Base-by-base conservation (phyloP, 805 yeast species). In the Naumovozyma dairenensis region DNA sequence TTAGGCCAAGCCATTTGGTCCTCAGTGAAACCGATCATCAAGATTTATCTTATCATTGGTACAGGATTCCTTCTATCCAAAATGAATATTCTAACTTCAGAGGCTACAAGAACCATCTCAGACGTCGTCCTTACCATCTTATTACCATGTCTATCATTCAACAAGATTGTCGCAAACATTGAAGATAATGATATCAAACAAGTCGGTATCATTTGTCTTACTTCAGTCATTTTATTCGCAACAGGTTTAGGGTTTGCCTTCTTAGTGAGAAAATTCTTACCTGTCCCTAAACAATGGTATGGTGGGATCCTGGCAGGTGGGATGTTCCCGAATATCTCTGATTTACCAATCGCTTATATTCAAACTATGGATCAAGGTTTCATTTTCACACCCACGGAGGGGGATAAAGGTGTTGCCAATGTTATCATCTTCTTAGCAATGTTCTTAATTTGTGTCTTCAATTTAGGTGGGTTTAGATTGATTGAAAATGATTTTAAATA, bases 381-480 rank as follows among this genome's bases (percentile, higher is more conserved):
- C 1, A 61, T 69, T 5, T 77, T 86, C 46, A 62, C 77, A 0
- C 47, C 63, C 12, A 69, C 57, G 4, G 75, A 81, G 40, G 84
- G 83, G 24, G 67, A 73, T 34, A 69, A 71, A 45, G 96, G 96
- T 17, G 79, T 80, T 17, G 92, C 96, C 1, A 83, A 80, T 56
- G 79, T 82, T 15, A 79, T 86, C 48, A 77, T 86, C 21, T 81
- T 80, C 46, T 63, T 79, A 29, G 79, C 84, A 3, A 66, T 79
- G 21, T 83, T 80, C 57, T 60, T 74, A 36, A 55, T 77, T 27
- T 62, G 69, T 50, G 72, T 83, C 13, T 86, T 86, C 60, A 80
- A 82, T 46, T 53, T 80, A 25, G 96, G 96, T 7, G 75, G 83
- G 2, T 79, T 76, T 47, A 66, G 74, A 42, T 59, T 86, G 35